These are phyloP conservation scores for Rutstroemia sp. DNA, from an alignment of 2,329 filamentous ascomycete species.

Conservation along the genomic window DNA sequence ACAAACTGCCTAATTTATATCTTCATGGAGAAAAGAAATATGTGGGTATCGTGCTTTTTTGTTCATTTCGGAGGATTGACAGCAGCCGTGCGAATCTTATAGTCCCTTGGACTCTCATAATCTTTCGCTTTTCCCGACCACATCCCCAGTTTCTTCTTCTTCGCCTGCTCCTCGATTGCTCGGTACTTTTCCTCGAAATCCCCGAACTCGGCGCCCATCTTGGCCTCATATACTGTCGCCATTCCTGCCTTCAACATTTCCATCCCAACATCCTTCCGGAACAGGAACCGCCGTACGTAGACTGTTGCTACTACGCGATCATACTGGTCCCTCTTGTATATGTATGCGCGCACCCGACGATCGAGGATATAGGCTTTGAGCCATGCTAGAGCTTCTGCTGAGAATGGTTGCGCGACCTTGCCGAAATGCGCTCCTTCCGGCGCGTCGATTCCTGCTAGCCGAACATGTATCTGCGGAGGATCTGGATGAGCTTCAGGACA, in stretches of 20 bases:
- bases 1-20: neutral
- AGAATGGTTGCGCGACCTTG: constrained; percentile 74
- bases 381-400: constrained; percentile 74
- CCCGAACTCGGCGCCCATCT: constrained; percentile 83
- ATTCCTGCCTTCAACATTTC: constrained; percentile 82
- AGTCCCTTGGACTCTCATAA: constrained; percentile 81
- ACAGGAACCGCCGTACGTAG: constrained; percentile 56
- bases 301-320: constrained; percentile 84
- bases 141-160: constrained; percentile 58
- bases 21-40: neutral
- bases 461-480: constrained; percentile 64
- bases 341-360: constrained; percentile 69
- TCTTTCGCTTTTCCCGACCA: constrained; percentile 60
- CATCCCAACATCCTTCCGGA: constrained; percentile 74
- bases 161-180: constrained; percentile 59
- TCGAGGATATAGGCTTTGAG: constrained; percentile 65
- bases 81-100: constrained; percentile 55
- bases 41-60: neutral
- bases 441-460: constrained; percentile 87
- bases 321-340: constrained; percentile 86
- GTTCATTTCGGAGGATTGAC: constrained; percentile 24
- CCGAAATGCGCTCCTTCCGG: constrained; percentile 93
- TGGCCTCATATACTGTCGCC: constrained; percentile 91
- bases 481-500: neutral
- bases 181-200: constrained; percentile 55